Evolutionary conservation across 345 rosid species (phyloP).

Genomic region (Pistacia vera): DNA sequence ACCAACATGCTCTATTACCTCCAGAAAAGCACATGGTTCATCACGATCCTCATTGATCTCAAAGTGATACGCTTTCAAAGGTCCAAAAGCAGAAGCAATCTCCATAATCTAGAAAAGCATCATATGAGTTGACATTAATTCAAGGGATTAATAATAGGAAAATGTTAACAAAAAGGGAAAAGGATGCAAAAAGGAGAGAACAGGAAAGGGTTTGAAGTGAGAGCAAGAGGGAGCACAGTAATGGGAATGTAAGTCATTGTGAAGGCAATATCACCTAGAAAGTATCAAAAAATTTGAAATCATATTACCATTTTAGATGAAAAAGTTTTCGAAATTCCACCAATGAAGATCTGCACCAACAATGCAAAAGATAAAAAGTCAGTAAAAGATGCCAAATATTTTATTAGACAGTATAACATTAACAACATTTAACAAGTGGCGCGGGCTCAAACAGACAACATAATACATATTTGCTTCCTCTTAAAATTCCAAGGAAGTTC

Average conservation of each 20-base stretch:
- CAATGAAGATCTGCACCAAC: slow-evolving; percentile 80
- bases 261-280: slow-evolving; percentile 6
- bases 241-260: slow-evolving; percentile 5
- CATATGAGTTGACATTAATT: slow-evolving; percentile 23
- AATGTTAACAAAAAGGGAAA: not conserved
- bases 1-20: slow-evolving; percentile 55
- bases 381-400: slow-evolving; percentile 13
- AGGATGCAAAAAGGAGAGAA: not conserved
- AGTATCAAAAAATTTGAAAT: slow-evolving; percentile 4
- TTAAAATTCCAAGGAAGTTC: not conserved
- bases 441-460: slow-evolving; percentile 1
- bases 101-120: slow-evolving; percentile 66
- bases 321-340: slow-evolving; percentile 74
- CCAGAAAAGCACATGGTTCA: slow-evolving; percentile 63
- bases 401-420: slow-evolving; percentile 4
- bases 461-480: not conserved
- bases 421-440: not conserved
- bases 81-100: slow-evolving; percentile 87
- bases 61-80: slow-evolving; percentile 72
- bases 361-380: slow-evolving; percentile 11
- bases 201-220: not conserved
- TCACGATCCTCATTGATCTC: slow-evolving; percentile 39
- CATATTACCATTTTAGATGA: slow-evolving; percentile 81
- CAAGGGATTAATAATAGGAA: not conserved
- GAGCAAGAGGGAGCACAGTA: not conserved